These are phyloP conservation scores for Tuber brumale DNA, from an alignment of 495 filamentous ascomycete genomes.

Conservation along the genomic window DNA sequence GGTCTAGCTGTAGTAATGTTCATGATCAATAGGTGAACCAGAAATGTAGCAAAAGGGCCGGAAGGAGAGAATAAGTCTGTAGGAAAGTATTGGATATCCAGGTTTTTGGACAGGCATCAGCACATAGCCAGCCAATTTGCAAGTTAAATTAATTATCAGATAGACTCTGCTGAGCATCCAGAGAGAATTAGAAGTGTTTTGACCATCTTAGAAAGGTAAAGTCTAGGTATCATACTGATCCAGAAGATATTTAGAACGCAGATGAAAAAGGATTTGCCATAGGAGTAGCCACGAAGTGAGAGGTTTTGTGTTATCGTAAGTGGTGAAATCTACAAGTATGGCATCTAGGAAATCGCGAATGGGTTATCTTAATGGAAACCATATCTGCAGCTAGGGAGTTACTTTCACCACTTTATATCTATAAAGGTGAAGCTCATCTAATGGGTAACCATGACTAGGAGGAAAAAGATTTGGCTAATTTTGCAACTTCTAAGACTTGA, in stretches of 20 bases:
- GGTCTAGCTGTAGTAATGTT: too few species aligned
- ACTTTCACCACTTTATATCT: slow-evolving; percentile 10
- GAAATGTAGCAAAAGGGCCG: too few species aligned
- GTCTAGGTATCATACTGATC: background rate
- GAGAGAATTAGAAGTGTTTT: background rate
- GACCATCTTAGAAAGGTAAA: background rate
- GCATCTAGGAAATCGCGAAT: slow-evolving; percentile 20
- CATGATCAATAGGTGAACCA: too few species aligned
- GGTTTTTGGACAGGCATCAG: slow-evolving; percentile 12
- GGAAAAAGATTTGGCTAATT: slow-evolving; percentile 11
- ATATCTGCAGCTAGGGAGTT: background rate
- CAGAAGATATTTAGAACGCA: slow-evolving; percentile 11
- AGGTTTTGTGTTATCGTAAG: background rate
- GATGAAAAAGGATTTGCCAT: too few species aligned
- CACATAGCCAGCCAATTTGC: background rate
- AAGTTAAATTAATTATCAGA: slow-evolving; percentile 7
- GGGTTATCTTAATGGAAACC: slow-evolving; percentile 12
- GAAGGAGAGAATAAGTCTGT: background rate
- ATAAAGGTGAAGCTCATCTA: slow-evolving; percentile 11
- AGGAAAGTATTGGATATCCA: slow-evolving; percentile 5
- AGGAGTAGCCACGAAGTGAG: background rate
- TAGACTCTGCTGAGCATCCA: slow-evolving; percentile 6
- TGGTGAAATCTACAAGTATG: background rate
- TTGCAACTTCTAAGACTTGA: slow-evolving; percentile 7
- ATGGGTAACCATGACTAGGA: slow-evolving; percentile 16